These are phyloP conservation scores for Rubus parviflorus DNA, from an alignment of 306 rosid species.

Conservation along the genomic window DNA sequence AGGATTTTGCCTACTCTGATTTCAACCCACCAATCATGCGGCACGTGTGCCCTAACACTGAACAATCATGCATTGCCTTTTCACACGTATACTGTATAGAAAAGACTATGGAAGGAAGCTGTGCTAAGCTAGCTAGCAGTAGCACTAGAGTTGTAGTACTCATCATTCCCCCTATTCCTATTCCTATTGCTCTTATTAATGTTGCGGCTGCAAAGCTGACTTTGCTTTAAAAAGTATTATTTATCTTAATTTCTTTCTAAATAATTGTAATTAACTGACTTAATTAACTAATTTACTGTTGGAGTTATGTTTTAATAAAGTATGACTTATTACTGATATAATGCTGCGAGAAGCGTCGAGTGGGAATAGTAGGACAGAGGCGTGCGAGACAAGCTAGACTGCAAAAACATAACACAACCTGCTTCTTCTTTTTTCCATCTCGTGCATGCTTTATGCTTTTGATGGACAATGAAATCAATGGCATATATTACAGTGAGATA, in stretches of 20 bases:
- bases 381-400: constrained; percentile 11
- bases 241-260: neutral
- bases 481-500: neutral
- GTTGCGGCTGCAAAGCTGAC: constrained; percentile 15
- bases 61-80: neutral
- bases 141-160: neutral
- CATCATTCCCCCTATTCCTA: constrained; percentile 6
- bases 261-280: too few relatives aligned
- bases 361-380: neutral
- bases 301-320: neutral
- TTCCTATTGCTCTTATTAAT: neutral
- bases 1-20: neutral
- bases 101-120: neutral
- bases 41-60: constrained; percentile 4
- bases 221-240: neutral
- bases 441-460: constrained; percentile 11
- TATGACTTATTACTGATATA: neutral
- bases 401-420: constrained; percentile 4
- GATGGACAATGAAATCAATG: constrained; percentile 2
- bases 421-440: neutral
- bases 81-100: neutral
- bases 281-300: neutral
- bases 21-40: neutral
- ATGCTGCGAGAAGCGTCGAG: neutral
- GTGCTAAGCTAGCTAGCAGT: too few relatives aligned